Evolutionary conservation across 768 basidiomycete species (phyloP).

Genomic region (Wakefieldia striispora): DNA sequence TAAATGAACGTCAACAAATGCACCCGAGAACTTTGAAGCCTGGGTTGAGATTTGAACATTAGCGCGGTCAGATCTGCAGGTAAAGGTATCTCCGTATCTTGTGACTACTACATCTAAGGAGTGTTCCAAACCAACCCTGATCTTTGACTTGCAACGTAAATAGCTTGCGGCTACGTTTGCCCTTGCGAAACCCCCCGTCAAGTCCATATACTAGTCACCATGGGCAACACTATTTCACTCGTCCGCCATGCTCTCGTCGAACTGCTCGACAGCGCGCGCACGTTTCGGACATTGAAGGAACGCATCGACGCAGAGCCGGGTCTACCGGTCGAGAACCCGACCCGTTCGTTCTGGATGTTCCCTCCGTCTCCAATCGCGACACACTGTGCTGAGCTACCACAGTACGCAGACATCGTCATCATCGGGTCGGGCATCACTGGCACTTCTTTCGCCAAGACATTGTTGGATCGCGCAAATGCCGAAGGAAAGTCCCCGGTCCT

Average conservation of each 20-base stretch:
- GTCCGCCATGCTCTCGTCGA: slow-evolving; percentile 18
- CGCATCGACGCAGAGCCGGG: slow-evolving; percentile 48
- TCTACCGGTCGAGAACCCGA: slow-evolving; percentile 54
- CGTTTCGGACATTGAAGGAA: slow-evolving; percentile 28
- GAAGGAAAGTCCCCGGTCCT: slow-evolving; percentile 38
- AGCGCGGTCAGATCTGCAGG: no score
- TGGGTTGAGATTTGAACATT: no score
- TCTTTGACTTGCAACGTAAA: no score
- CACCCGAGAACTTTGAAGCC: no score
- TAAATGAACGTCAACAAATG: no score
- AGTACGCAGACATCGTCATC: slow-evolving; percentile 62
- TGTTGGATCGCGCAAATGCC: slow-evolving; percentile 39
- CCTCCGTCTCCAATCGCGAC: slow-evolving; percentile 52
- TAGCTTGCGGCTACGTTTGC: no score
- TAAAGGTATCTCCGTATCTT: no score
- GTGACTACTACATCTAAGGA: no score
- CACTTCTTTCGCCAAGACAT: slow-evolving; percentile 52
- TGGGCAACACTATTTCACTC: slow-evolving; percentile 30
- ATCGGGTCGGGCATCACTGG: slow-evolving; percentile 82
- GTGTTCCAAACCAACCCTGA: no score
- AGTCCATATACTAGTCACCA: neutral
- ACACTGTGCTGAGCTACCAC: slow-evolving; percentile 24
- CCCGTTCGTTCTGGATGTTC: slow-evolving; percentile 60
- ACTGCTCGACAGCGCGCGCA: slow-evolving; percentile 15
- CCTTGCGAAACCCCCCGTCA: no score